These are phyloP conservation scores for Phlebiopsis gigantea DNA, from an alignment of 768 basidiomycete species.

Conservation along the genomic window DNA sequence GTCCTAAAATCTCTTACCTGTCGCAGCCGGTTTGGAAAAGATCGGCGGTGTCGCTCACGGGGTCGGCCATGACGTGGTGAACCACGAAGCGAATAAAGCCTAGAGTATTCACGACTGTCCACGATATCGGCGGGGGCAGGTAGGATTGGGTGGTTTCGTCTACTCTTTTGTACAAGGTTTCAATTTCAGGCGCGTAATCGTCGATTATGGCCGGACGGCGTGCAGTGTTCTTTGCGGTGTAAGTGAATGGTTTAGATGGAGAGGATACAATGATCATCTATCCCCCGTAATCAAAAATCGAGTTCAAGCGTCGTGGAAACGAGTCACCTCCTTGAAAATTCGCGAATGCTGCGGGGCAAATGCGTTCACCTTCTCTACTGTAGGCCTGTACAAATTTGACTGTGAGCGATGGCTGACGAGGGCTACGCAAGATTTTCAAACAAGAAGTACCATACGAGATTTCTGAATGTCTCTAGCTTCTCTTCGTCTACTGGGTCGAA, in stretches of 20 bases:
- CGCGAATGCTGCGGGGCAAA: slow-evolving; percentile 40
- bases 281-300: too few relatives aligned
- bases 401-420: background rate
- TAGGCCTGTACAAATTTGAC: slow-evolving; percentile 27
- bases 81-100: slow-evolving; percentile 31
- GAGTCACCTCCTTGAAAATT: slow-evolving; percentile 40
- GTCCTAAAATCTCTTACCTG: background rate
- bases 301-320: too few relatives aligned
- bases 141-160: slow-evolving; percentile 28
- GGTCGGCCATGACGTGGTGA: slow-evolving; percentile 24
- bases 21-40: slow-evolving; percentile 29
- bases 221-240: slow-evolving; percentile 37
- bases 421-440: background rate
- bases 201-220: slow-evolving; percentile 32
- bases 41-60: slow-evolving; percentile 29
- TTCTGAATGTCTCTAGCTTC: slow-evolving; percentile 20
- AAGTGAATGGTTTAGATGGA: slow-evolving; percentile 36
- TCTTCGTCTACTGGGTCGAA: slow-evolving; percentile 21
- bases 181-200: slow-evolving; percentile 36
- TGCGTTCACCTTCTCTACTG: slow-evolving; percentile 34
- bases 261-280: slow-evolving; percentile 40
- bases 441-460: slow-evolving; percentile 17
- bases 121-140: slow-evolving; percentile 21
- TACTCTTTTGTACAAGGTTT: slow-evolving; percentile 27
- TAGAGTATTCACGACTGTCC: slow-evolving; percentile 18